phyloP scores from a whole-genome alignment of 2,329 filamentous ascomycete species.

The Fusarium sp. region DNA sequence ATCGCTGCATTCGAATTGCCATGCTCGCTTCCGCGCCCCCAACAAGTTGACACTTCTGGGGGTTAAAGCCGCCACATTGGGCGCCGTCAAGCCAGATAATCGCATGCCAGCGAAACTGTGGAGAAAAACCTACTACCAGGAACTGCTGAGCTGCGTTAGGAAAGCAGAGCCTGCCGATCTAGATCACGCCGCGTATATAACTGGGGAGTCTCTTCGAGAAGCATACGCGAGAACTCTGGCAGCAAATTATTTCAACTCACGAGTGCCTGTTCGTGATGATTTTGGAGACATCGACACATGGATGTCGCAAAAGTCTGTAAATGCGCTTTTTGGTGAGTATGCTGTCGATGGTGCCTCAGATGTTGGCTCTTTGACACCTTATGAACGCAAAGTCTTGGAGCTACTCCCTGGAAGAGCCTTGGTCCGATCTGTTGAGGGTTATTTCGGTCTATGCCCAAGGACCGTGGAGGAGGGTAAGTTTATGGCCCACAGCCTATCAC shows the following conservation, averaged over 20 bases:
- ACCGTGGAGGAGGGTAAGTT: background rate
- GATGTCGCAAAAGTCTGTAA: background rate
- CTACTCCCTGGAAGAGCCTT: background rate
- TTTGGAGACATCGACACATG: background rate
- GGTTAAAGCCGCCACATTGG: background rate
- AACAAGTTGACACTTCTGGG: background rate
- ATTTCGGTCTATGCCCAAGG: background rate
- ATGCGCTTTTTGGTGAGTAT: slow-evolving; percentile 1
- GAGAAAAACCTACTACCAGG: background rate
- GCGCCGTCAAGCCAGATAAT: background rate
- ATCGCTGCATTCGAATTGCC: background rate
- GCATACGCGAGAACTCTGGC: background rate
- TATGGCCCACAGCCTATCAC: no score
- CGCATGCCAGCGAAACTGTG: background rate
- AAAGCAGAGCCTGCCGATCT: background rate
- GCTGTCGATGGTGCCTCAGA: background rate
- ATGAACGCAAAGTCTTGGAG: background rate
- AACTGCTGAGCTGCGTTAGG: background rate
- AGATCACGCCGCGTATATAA: background rate
- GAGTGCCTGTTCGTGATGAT: background rate
- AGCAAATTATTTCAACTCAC: background rate
- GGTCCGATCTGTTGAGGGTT: background rate
- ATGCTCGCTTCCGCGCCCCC: background rate
- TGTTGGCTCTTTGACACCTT: background rate
- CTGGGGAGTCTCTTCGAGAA: background rate